Conservation (phyloP, 1,139 yeast genomes). For the Groenewaldozyma sp. region DNA sequence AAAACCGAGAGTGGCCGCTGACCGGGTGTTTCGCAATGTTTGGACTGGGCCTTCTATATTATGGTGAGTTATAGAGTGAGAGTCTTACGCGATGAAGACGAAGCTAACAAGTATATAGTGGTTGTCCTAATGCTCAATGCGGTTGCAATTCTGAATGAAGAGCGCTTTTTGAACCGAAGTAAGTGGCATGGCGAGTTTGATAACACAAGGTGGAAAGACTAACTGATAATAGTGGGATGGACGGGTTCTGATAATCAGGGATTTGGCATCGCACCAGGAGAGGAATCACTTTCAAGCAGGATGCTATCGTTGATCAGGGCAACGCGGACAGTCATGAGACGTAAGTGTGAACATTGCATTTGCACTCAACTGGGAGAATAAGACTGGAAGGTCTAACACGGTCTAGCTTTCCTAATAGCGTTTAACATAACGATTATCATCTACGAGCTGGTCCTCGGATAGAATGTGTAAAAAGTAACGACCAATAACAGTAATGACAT, state of each 20-base stretch:
- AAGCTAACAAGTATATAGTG: slow-evolving; percentile 20
- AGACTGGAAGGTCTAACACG: no score
- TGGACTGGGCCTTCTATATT: slow-evolving; percentile 62
- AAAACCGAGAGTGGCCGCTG: no score
- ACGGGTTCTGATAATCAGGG: slow-evolving; percentile 24
- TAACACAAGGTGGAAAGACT: background rate
- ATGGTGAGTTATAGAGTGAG: no score
- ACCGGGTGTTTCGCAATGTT: slow-evolving; percentile 45
- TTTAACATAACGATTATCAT: slow-evolving; percentile 57
- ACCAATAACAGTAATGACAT: no score
- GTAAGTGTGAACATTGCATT: slow-evolving; percentile 31
- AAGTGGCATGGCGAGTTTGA: slow-evolving; percentile 24
- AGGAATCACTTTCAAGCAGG: slow-evolving; percentile 45
- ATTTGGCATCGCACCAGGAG: slow-evolving; percentile 36
- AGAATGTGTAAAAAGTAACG: no score
- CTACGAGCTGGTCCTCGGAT: slow-evolving; percentile 71
- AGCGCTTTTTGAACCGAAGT: slow-evolving; percentile 68
- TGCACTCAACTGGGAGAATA: background rate
- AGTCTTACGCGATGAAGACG: no score
- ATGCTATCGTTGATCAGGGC: slow-evolving; percentile 61
- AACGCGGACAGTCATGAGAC: slow-evolving; percentile 63
- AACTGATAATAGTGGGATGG: slow-evolving; percentile 21
- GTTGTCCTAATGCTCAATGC: slow-evolving; percentile 63
- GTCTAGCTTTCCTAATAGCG: slow-evolving; percentile 59
- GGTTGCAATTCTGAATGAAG: slow-evolving; percentile 74